A percentile compares a stretch with the other conserved stretches of the same genome.
Conservation (phyloP, 1,284 basidiomycete species). For the Mrakiaceae sp. region DNA sequence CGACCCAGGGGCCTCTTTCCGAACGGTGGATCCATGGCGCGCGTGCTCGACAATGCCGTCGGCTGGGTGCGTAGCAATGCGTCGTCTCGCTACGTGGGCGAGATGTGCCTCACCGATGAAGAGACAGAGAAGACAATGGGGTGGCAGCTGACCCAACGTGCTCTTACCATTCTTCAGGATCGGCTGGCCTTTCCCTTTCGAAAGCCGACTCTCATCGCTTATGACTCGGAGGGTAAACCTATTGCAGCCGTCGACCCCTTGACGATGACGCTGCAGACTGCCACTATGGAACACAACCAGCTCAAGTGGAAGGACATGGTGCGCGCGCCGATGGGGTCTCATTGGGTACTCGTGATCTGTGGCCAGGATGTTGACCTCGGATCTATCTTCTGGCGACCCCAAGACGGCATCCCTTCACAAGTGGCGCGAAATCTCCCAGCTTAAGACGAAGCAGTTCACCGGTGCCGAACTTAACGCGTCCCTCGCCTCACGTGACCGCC, state of each 20-base stretch:
- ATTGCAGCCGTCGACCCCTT: constrained; percentile 2
- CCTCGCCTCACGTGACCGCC: not conserved
- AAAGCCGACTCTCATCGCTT: constrained; percentile 1
- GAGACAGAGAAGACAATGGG: too few species aligned
- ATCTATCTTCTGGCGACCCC: too few species aligned
- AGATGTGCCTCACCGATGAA: too few species aligned
- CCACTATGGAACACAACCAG: not conserved
- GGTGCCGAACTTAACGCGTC: not conserved
- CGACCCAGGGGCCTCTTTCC: not conserved
- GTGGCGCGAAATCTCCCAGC: not conserved
- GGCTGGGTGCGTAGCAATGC: not conserved
- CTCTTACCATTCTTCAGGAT: not conserved
- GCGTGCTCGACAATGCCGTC: not conserved
- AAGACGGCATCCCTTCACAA: not conserved
- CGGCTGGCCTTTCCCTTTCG: constrained; percentile 1
- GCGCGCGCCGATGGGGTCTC: too few species aligned
- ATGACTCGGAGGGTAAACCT: not conserved
- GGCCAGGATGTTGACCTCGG: too few species aligned
- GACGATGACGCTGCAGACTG: not conserved
- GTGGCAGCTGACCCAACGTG: too few species aligned
- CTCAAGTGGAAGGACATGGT: constrained; percentile 6
- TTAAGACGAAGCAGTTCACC: not conserved
- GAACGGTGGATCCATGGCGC: not conserved
- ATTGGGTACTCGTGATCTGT: too few species aligned
- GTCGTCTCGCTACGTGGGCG: too few species aligned